These are phyloP conservation scores for Ceratocystiopsis sp. DNA, from an alignment of 2,329 filamentous ascomycete genomes.

Conservation along the genomic window DNA sequence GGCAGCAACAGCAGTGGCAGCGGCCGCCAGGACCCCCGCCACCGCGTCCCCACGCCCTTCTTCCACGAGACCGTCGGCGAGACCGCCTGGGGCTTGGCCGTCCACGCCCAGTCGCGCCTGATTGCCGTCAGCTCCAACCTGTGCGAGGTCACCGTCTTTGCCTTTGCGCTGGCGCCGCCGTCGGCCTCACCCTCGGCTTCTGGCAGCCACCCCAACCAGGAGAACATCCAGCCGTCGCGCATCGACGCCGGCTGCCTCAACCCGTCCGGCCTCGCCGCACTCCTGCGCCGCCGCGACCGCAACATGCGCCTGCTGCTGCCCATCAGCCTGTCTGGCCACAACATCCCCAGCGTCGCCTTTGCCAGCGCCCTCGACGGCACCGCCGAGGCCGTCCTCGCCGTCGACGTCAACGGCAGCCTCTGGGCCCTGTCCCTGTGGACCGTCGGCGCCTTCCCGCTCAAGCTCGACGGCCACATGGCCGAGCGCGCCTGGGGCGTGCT, in stretches of 20 bases:
- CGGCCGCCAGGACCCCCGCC: too few relatives aligned
- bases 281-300: constrained; percentile 23
- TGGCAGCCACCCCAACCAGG: not conserved
- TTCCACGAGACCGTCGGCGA: constrained; percentile 59
- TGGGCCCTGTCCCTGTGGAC: constrained; percentile 39
- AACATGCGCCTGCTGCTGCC: constrained; percentile 34
- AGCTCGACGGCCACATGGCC: constrained; percentile 6
- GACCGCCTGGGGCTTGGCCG: constrained; percentile 78
- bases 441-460: constrained; percentile 12
- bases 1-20: too few relatives aligned
- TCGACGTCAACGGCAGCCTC: constrained; percentile 30
- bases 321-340: constrained; percentile 22
- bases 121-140: constrained; percentile 76
- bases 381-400: constrained; percentile 31
- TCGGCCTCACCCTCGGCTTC: too few relatives aligned
- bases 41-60: constrained; percentile 28
- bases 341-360: constrained; percentile 38
- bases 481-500: constrained; percentile 33
- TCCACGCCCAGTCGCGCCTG: constrained; percentile 65
- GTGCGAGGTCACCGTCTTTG: constrained; percentile 34
- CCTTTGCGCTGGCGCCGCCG: constrained; percentile 25
- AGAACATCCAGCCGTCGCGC: constrained; percentile 7
- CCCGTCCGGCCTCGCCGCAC: constrained; percentile 16
- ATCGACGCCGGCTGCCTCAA: too few relatives aligned
- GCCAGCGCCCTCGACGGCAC: constrained; percentile 26